A percentile compares a stretch with the other conserved stretches of the same genome.
These are phyloP conservation scores for Stellera chamaejasme DNA, from an alignment of 345 rosid species.

Conservation along the genomic window DNA sequence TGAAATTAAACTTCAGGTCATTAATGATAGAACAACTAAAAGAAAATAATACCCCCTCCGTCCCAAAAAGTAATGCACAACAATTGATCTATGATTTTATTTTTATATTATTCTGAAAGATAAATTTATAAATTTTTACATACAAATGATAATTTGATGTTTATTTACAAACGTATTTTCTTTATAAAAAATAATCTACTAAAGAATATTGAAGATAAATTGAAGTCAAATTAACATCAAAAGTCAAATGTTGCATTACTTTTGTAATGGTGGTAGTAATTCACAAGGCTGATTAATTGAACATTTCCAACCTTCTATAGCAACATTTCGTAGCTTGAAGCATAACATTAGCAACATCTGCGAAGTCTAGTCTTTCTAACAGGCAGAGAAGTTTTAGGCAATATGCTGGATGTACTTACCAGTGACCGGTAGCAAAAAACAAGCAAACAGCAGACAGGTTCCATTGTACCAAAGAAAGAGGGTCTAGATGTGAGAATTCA, in stretches of 20 bases:
- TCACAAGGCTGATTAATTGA: background rate
- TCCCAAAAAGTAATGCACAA: too few species aligned
- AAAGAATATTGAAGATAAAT: too few species aligned
- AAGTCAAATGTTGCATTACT: too few species aligned
- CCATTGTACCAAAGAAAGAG: slow-evolving; percentile 74
- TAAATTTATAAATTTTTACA: too few species aligned
- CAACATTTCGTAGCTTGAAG: background rate
- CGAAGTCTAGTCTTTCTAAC: background rate
- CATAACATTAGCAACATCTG: background rate
- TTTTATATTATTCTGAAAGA: too few species aligned
- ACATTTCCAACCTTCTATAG: background rate
- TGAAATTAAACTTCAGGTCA: slow-evolving; percentile 8
- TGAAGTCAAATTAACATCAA: too few species aligned
- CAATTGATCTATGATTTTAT: too few species aligned
- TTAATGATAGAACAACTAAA: background rate
- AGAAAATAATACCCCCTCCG: background rate
- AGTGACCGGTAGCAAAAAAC: slow-evolving; percentile 90
- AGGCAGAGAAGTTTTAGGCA: background rate
- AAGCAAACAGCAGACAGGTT: slow-evolving; percentile 68
- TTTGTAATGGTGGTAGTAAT: background rate
- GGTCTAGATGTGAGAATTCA: slow-evolving; percentile 26
- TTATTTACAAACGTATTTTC: too few species aligned
- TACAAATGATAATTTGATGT: too few species aligned
- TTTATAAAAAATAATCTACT: too few species aligned
- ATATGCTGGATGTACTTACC: slow-evolving; percentile 32